Base-by-base conservation (phyloP, 345 rosid genomes). In the Trapa incisa region DNA sequence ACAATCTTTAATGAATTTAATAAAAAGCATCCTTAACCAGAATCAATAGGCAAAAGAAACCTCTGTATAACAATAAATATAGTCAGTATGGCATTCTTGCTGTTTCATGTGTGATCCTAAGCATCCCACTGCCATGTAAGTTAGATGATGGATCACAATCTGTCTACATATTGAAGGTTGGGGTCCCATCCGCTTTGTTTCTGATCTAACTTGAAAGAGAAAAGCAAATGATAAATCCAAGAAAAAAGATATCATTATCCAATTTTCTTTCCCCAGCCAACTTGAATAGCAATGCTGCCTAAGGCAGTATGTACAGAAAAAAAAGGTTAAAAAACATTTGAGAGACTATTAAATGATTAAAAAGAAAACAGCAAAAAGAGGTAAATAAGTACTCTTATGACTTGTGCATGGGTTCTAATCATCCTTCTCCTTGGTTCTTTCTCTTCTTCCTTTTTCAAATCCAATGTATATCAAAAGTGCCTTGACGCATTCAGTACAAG, bases 331-430 rank as follows among this genome's bases (percentile, higher is more conserved):
- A 42, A 12, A 47, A 42, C 1, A 38, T 64, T 6, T 38, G 16
- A 16, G 54, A 50, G 54, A n/a, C n/a, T n/a, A 35, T 54, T 13
- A 11, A 50, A 58, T 58, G 63, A 58, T 6, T 6, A 35, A 58
- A 22, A 29, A 61, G 32, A 53, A 37, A 63, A 41, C 2, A 2
- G 39, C 2, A 0, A 42, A 37, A n/a, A 60, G 16, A 65, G 43
- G 3, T 36, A 63, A 67, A 71, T 68, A 37, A 70, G 65, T 85
- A 95, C 97, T 81, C 96, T 80, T 66, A 91, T 80, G 75, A 89
- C 97, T 87, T 95, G 97, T 0, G 97, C 96, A 82, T 91, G 97
- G 63, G 99, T 81, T 77, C 96, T 85, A 73, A 95, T 89, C 96
- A 83, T 89, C 77, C 92, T 70, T 71, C 83, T 83, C 29, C 85